Conservation (phyloP, 441 rosid species). For the Brassica hybrid region DNA sequence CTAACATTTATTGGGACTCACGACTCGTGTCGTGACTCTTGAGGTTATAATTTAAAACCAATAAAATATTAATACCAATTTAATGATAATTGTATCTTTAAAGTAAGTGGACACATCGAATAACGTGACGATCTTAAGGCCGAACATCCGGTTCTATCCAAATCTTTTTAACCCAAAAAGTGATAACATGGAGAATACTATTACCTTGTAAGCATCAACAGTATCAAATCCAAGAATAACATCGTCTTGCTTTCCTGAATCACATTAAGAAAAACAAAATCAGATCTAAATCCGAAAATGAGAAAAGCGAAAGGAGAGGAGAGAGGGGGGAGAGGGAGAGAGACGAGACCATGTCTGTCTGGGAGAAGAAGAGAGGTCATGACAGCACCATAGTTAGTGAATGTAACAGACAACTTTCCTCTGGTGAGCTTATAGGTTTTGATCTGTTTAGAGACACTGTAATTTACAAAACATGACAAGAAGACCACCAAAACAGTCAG, state of each 20-base stretch:
- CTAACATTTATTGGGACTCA: neutral
- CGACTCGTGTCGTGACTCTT: too few relatives aligned
- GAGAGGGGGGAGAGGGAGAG: neutral
- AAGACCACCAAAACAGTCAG: conserved; percentile 14
- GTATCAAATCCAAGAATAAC: conserved; percentile 61
- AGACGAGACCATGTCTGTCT: conserved; percentile 58
- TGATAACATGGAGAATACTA: neutral
- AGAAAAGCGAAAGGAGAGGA: neutral
- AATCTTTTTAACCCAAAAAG: neutral
- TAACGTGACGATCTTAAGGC: conserved; percentile 3
- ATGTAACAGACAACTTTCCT: conserved; percentile 54
- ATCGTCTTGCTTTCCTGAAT: conserved; percentile 47
- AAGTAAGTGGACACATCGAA: neutral
- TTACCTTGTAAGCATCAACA: conserved; percentile 56
- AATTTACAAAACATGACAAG: conserved; percentile 21
- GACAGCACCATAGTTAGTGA: conserved; percentile 86
- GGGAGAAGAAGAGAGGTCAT: conserved; percentile 65
- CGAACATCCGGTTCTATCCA: conserved; percentile 9
- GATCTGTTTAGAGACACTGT: conserved; percentile 36
- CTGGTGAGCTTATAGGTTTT: conserved; percentile 55
- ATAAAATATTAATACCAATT: too few relatives aligned
- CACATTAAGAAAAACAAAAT: neutral
- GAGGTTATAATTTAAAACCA: too few relatives aligned
- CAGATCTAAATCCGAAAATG: neutral
- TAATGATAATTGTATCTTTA: too few relatives aligned